Base-by-base conservation (phyloP, 2,329 filamentous ascomycete species). In the Gyromitra esculenta region DNA sequence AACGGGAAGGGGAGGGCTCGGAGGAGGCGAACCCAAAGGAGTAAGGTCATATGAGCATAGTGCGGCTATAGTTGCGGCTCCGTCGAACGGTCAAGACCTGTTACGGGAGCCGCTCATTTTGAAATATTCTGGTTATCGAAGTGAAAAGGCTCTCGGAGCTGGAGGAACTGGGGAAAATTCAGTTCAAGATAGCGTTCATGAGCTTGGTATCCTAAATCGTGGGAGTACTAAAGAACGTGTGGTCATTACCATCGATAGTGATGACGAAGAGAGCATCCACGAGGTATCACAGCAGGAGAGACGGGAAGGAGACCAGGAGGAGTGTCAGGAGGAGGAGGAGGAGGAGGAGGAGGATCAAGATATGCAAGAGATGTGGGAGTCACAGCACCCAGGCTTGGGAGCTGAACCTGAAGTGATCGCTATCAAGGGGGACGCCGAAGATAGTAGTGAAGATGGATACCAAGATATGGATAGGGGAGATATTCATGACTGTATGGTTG, bases 201-300 rank as follows among this genome's bases (percentile, higher is more conserved):
- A 11, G 25, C 21, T 54, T n/a, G 21, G 31, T 37, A 18, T 41
- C 50, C 39, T 52, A 39, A 50, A 13, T 35, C 48, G 50, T 41
- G 50, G 41, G 6, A 50, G 52, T 35, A 50, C 31, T 45, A 71
- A 62, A 59, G 59, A 65, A 43, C 57, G 37, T 48, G 59, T 64
- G 31, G 50, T 56, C 59, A 75, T 75, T 43, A 62, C 35, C 9
- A 75, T 75, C 54, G 72, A 70, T 57, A 70, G 66, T 25, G 66
- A 75, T 37, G 57, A 59, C 9, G 65, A 64, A 6, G 41, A 64
- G 15, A 37, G 25, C n/a, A 31, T 15, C 15, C 13, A 45, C 15
- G 37, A 59, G n/a, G 13, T 59, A 31, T 48, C 64, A 11, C 66
- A 21, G 2, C 37, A 35, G 21, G 64, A 66, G 43, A 35, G n/a